Evolutionary conservation across 768 basidiomycete genomes (phyloP).

Genomic region (Leccinellum albellum): DNA sequence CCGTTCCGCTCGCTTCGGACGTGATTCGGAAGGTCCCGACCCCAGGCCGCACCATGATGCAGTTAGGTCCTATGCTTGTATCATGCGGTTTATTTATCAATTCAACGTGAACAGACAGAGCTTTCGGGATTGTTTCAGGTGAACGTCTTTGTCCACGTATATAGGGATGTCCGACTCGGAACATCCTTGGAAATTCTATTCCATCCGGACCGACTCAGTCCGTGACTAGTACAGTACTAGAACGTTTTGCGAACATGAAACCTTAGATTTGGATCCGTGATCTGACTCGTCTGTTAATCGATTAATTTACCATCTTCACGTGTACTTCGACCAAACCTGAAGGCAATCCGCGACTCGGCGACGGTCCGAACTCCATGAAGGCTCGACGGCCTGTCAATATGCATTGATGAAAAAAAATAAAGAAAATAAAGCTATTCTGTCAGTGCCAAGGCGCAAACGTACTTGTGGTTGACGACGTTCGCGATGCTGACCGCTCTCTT

Average conservation of each 20-base stretch:
- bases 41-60: neutral
- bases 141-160: neutral
- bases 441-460: neutral
- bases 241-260: neutral
- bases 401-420: neutral
- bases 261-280: neutral
- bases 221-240: neutral
- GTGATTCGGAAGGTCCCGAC: neutral
- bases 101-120: neutral
- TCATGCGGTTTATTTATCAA: neutral
- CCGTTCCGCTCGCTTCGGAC: neutral
- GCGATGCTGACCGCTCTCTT: neutral
- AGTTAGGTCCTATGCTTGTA: neutral
- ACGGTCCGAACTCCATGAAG: neutral
- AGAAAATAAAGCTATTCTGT: neutral
- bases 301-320: neutral
- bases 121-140: neutral
- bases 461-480: neutral
- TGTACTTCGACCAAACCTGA: neutral
- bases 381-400: neutral
- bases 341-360: neutral
- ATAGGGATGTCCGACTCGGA: neutral
- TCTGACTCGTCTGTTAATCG: neutral
- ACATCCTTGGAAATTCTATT: neutral
- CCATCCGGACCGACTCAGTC: neutral